phyloP scores from a whole-genome alignment of 2,329 filamentous ascomycete species.

The Neospermospora avenae region DNA sequence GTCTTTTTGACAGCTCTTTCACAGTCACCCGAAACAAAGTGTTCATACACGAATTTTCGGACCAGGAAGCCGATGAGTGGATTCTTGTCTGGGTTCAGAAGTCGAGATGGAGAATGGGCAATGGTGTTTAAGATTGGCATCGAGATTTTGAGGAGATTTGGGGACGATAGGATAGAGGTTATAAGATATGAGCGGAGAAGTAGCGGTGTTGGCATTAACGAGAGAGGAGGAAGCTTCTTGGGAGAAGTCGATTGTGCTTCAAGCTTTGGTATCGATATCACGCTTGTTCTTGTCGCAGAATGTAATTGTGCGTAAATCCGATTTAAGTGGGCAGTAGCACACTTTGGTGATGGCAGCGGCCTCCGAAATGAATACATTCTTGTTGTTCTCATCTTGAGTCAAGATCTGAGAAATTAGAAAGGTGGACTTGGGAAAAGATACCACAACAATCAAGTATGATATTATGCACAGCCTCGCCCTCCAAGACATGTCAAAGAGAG shows the following conservation, averaged over 20 bases:
- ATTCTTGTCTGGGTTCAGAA: conserved; percentile 61
- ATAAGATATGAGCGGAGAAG: conserved; percentile 7
- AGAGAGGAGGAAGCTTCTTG: conserved; percentile 3
- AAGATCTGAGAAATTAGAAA: not conserved
- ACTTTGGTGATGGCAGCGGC: not conserved
- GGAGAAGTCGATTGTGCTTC: not conserved
- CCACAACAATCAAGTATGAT: not conserved
- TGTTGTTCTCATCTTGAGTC: not conserved
- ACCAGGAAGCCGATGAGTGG: conserved; percentile 64
- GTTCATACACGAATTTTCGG: conserved; percentile 79
- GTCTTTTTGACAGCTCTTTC: conserved; percentile 62
- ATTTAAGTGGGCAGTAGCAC: not conserved
- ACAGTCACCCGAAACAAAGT: conserved; percentile 82
- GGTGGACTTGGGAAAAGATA: no score
- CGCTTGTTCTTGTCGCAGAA: not conserved
- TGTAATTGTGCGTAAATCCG: conserved; percentile 1
- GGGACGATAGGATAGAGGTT: conserved; percentile 4
- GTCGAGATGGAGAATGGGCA: not conserved
- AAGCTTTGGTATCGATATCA: not conserved
- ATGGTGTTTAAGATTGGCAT: conserved; percentile 3
- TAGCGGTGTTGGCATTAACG: conserved; percentile 3
- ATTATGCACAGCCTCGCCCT: no score
- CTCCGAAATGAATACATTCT: not conserved
- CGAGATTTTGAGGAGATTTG: conserved; percentile 7
- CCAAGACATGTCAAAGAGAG: no score